Conservation (phyloP, 2,329 filamentous ascomycete species). For the Ploettnerulaceae sp. region DNA sequence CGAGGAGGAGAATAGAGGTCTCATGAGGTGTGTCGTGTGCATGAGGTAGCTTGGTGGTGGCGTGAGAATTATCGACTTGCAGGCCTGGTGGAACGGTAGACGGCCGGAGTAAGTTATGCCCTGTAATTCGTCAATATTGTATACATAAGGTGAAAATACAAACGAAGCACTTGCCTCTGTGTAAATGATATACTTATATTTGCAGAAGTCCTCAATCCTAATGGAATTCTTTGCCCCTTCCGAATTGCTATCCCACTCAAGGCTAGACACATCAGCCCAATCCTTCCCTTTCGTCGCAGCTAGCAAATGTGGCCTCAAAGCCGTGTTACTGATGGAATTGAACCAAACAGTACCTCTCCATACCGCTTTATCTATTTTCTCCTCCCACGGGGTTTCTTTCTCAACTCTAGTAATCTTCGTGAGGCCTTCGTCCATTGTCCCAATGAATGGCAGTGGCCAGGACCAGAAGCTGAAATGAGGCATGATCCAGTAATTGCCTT, state of each 20-base stretch:
- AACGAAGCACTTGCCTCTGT: slow-evolving; percentile 40
- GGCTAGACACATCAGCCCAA: slow-evolving; percentile 46
- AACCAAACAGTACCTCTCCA: slow-evolving; percentile 51
- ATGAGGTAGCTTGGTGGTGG: slow-evolving; percentile 46
- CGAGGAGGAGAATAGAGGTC: slow-evolving; percentile 40
- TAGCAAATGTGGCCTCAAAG: slow-evolving; percentile 25
- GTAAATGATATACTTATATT: slow-evolving; percentile 47
- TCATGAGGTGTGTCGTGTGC: slow-evolving; percentile 45
- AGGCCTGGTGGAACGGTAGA: slow-evolving; percentile 48
- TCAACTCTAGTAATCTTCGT: slow-evolving; percentile 39
- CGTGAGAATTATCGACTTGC: slow-evolving; percentile 43
- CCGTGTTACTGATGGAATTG: slow-evolving; percentile 33
- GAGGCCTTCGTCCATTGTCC: slow-evolving; percentile 39
- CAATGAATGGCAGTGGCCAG: slow-evolving; percentile 48
- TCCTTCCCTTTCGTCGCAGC: slow-evolving; percentile 29
- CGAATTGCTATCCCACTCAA: slow-evolving; percentile 30
- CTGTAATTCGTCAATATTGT: slow-evolving; percentile 11
- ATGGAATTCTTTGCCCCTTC: slow-evolving; percentile 43
- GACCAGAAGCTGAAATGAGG: slow-evolving; percentile 54
- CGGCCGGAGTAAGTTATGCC: slow-evolving; percentile 50
- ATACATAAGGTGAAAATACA: neutral
- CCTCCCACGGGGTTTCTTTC: slow-evolving; percentile 20
- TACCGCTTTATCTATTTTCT: slow-evolving; percentile 41
- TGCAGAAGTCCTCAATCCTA: slow-evolving; percentile 47
- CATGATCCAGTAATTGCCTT: slow-evolving; percentile 44